Base-by-base conservation (phyloP, 2,329 filamentous ascomycete genomes). In the Ophiostoma triangulosporum region DNA sequence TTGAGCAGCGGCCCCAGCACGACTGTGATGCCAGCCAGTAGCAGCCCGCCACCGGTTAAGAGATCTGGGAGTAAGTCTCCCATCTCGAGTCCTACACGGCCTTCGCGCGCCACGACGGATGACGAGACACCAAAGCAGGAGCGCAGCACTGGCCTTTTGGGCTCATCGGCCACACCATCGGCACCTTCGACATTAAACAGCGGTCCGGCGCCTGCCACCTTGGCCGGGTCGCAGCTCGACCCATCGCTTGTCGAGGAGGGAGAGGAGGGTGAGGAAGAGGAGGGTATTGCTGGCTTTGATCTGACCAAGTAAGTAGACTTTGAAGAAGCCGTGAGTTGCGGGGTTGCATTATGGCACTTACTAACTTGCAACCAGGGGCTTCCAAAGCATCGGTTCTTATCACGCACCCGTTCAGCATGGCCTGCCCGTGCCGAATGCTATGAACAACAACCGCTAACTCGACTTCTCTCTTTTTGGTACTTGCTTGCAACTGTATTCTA, bases 321-420 rank as follows among this genome's bases (percentile, higher is more conserved):
- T 4, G n/a, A 40, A 43, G 14, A 26, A 27, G 17, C 7, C 17
- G 11, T 17, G 8, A 17, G 33, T n/a, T n/a, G n/a, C n/a, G n/a
- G n/a, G n/a, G n/a, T n/a, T n/a, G n/a, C 9, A 14, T 33, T 33
- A 3, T 33, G 9, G 15, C 35, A 17, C n/a, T 36, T 29, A 29
- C 26, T 46, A 29, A 46, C 43, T 17, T 17, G 8, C 0, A 12
- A 46, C 3, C 27, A 80, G 77, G 68, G 80, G 80, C 0, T 83
- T 83, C 60, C 80, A 83, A 63, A 82, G 76, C 57, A 83, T 83
- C 51, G 76, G 78, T 29, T 74, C 78, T 1, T 83, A 79, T 57
- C 80, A 83, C 58, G 76, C 78, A 36, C 74, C 73, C 1, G 70
- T 75, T 9, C 68, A 70, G n/a, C 66, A 69, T 43, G 73, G 73